Evolutionary conservation across 345 rosid genomes (phyloP).

Genomic region (Syzygium aromaticum): DNA sequence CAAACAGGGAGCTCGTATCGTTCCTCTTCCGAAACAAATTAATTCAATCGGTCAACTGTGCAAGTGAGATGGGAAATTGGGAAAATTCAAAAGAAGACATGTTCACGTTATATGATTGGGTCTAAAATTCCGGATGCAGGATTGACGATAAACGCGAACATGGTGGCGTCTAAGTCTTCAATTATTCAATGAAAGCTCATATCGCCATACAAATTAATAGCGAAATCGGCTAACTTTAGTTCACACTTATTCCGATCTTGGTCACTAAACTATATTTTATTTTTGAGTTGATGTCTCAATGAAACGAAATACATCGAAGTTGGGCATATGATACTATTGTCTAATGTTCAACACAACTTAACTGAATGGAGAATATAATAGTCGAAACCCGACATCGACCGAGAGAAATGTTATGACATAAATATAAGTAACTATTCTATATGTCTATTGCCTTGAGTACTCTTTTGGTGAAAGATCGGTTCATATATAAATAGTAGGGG

Average conservation of each 20-base stretch:
- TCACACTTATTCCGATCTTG: no score
- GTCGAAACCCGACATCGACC: background rate
- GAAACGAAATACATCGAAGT: background rate
- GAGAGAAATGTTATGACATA: background rate
- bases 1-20: background rate
- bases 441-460: background rate
- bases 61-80: background rate
- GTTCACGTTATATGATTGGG: background rate
- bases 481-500: background rate
- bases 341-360: no score
- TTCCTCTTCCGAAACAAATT: background rate
- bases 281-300: no score
- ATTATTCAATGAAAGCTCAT: background rate
- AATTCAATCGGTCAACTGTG: background rate
- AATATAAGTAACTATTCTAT: background rate
- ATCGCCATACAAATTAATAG: background rate
- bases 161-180: background rate
- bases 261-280: no score
- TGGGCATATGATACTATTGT: no score
- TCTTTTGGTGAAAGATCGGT: background rate
- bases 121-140: background rate
- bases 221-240: no score
- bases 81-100: background rate
- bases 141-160: background rate
- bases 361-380: background rate